Conservation (phyloP, 2,329 filamentous ascomycete genomes). For the Dactylella cylindrospora region DNA sequence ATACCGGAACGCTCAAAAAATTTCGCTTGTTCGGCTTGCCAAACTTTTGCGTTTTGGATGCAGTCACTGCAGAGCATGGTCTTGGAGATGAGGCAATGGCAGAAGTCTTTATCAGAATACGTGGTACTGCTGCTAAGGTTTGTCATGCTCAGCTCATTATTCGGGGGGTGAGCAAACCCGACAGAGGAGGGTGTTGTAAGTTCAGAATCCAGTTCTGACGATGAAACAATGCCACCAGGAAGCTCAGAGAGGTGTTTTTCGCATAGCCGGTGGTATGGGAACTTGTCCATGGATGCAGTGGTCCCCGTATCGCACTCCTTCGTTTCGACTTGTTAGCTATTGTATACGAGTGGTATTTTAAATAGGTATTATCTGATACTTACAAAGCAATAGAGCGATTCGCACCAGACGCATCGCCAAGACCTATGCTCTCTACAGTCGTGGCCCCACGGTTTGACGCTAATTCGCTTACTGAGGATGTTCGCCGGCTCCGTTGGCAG, state of each 20-base stretch:
- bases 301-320: constrained; percentile 42
- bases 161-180: constrained; percentile 23
- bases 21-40: constrained; percentile 22
- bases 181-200: constrained; percentile 19
- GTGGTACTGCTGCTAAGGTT: constrained; percentile 34
- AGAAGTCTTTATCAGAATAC: constrained; percentile 31
- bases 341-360: no score
- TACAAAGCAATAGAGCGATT: constrained; percentile 39
- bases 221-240: constrained; percentile 8
- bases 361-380: constrained; percentile 8
- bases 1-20: constrained; percentile 24
- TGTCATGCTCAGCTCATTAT: constrained; percentile 34
- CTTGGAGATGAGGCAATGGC: constrained; percentile 42
- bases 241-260: constrained; percentile 36
- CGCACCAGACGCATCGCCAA: constrained; percentile 43
- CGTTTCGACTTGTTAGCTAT: no score
- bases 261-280: constrained; percentile 37
- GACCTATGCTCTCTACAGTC: constrained; percentile 41
- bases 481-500: constrained; percentile 25
- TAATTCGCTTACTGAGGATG: constrained; percentile 32
- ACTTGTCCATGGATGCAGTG: constrained; percentile 34
- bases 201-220: constrained; percentile 1
- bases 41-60: constrained; percentile 17
- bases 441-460: constrained; percentile 42
- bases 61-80: constrained; percentile 37